Evolutionary conservation across 179 eudicot species (phyloP), one percentile per base, ranked within the genome.

Genomic region (Pouteria campechiana): DNA sequence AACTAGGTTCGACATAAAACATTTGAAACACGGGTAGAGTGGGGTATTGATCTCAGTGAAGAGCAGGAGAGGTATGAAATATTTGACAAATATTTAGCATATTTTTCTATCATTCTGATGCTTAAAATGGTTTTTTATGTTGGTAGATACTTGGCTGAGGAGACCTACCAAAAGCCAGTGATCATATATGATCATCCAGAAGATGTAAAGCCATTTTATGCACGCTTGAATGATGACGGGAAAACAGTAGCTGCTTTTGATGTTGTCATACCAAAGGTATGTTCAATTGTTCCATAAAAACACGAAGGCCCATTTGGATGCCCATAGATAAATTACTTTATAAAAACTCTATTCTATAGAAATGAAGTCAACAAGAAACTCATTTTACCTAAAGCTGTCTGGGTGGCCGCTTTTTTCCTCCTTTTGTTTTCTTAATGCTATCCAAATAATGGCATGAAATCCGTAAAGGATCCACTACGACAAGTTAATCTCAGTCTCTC

Each of bases 201-300:
- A 74, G 82, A 73, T 40, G 64, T 72, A 13, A 82, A 74, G 63
- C 96, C 94, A 11, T 90, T 86, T 58, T 72, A 86, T 52, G 76
- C 60, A 40, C 87, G 96, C n/a, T 50, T 72, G 43, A 86, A 82
- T 17, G 79, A 72, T 51, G 94, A 86, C 58, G 75, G 75, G 16
- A 70, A 73, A 45, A 90, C 98, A 41, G 93, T 76, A 27, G 90
- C 95, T 53, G 52, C 96, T 25, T 86, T 81, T 29, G 96, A 86
- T 54, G 50, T 90, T 25, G 39, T 90, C 46, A 53, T 79, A 23
- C 98, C 98, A 18, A 90, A 86, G 96, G 95, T 76, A 80, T 46
- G 33, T 20, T 48, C 6, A 19, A 9, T 15, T 9, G 21, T 21
- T 41, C 38, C 20, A 25, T 22, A 32, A 17, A 23, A 3, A 20